phyloP scores from a whole-genome alignment of 768 basidiomycete genomes.

The Lentinula guzmanii region DNA sequence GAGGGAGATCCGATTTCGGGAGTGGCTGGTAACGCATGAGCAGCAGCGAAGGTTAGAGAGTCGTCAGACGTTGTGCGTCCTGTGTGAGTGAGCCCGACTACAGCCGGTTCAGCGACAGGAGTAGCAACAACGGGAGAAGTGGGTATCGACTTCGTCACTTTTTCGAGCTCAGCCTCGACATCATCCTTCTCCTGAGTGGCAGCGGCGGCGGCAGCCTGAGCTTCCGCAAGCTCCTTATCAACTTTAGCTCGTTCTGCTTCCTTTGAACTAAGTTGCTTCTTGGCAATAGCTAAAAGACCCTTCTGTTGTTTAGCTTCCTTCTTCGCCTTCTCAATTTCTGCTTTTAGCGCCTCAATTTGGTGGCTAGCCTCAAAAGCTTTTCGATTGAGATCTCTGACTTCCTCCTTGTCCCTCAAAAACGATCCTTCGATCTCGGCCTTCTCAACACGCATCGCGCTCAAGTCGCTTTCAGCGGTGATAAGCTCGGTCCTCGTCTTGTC shows the following conservation, averaged over 20 bases:
- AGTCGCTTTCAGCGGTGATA: conserved; percentile 86
- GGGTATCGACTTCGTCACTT: conserved; percentile 14
- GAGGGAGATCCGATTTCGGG: conserved; percentile 52
- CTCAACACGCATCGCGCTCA: conserved; percentile 83
- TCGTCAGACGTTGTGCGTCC: conserved; percentile 37
- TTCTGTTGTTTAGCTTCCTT: conserved; percentile 97
- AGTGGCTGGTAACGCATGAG: conserved; percentile 67
- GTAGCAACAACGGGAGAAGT: background rate
- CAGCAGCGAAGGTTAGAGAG: conserved; percentile 53
- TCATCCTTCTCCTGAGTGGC: conserved; percentile 51
- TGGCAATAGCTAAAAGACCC: conserved; percentile 88
- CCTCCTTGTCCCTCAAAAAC: conserved; percentile 90
- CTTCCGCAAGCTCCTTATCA: conserved; percentile 69
- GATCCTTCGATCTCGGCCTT: conserved; percentile 87
- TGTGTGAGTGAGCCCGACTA: conserved; percentile 4
- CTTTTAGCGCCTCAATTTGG: conserved; percentile 64
- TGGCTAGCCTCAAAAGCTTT: conserved; percentile 77
- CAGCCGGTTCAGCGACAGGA: background rate
- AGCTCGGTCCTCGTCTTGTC: conserved; percentile 69
- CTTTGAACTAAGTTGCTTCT: conserved; percentile 85
- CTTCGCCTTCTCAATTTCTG: conserved; percentile 78
- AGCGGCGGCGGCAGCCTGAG: conserved; percentile 44
- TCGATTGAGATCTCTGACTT: conserved; percentile 78
- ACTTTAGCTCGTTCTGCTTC: conserved; percentile 70
- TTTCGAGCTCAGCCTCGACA: conserved; percentile 45